These are phyloP conservation scores for Emmonsia crescens DNA, from an alignment of 2,329 filamentous ascomycete genomes.

Conservation along the genomic window DNA sequence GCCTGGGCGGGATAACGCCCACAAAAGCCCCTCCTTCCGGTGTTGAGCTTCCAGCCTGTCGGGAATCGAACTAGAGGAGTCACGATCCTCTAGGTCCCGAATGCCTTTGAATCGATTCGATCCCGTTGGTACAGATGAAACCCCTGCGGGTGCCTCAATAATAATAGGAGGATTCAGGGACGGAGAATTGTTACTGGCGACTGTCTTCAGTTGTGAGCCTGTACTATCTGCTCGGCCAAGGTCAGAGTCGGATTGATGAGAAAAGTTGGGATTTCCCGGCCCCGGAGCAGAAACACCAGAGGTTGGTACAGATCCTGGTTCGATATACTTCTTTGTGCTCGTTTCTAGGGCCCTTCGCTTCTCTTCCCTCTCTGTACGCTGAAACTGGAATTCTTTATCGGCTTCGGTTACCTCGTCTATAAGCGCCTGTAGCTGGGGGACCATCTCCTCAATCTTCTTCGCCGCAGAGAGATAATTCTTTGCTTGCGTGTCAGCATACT, in stretches of 20 bases:
- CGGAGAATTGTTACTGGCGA: conserved; percentile 37
- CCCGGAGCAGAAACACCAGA: conserved; percentile 25
- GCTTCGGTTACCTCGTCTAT: conserved; percentile 81
- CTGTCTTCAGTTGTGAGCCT: conserved; percentile 52
- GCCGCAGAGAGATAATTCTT: conserved; percentile 70
- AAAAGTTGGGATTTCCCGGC: conserved; percentile 36
- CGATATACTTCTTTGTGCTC: conserved; percentile 62
- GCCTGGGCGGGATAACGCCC: conserved; percentile 85
- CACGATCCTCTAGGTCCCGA: conserved; percentile 80
- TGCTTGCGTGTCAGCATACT: conserved; percentile 84
- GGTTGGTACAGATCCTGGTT: conserved; percentile 51
- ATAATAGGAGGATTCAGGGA: conserved; percentile 27
- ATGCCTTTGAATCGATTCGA: conserved; percentile 73
- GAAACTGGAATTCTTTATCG: conserved; percentile 94
- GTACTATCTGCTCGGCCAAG: conserved; percentile 64
- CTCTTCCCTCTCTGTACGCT: conserved; percentile 88
- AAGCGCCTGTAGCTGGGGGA: conserved; percentile 82
- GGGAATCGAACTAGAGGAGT: conserved; percentile 43
- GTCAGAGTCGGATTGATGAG: conserved; percentile 54
- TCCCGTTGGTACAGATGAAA: conserved; percentile 23
- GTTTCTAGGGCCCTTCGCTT: conserved; percentile 85
- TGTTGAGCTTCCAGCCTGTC: conserved; percentile 53
- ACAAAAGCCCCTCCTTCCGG: conserved; percentile 85
- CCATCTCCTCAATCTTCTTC: conserved; percentile 74
- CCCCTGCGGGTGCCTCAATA: conserved; percentile 16